Conservation (phyloP, 495 filamentous ascomycete genomes). For the Rostrohypoxylon terebratum region DNA sequence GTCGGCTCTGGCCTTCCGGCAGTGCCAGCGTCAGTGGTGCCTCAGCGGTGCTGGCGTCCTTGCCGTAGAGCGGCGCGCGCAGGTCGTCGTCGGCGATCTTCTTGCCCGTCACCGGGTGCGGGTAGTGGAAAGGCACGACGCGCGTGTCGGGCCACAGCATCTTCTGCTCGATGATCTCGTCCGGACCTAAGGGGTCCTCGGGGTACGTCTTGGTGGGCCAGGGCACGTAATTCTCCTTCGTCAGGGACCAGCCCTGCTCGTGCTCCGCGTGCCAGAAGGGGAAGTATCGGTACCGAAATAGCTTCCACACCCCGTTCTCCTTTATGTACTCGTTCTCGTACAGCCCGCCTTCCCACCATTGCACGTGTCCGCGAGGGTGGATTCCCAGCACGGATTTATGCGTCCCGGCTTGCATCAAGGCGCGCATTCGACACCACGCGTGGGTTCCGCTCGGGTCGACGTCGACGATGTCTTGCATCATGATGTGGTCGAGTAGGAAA, state of each 20-base stretch:
- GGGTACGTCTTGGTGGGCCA: slow-evolving; percentile 59
- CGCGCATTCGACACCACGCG: slow-evolving; percentile 66
- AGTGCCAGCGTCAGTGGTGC: slow-evolving; percentile 59
- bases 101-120: slow-evolving; percentile 65
- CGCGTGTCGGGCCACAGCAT: slow-evolving; percentile 68
- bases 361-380: slow-evolving; percentile 62
- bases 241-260: slow-evolving; percentile 65
- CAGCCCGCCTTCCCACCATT: slow-evolving; percentile 69
- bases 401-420: slow-evolving; percentile 66
- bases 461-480: slow-evolving; percentile 67
- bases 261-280: slow-evolving; percentile 68
- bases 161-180: slow-evolving; percentile 65
- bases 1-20: slow-evolving; percentile 55
- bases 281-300: slow-evolving; percentile 67
- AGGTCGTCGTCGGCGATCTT: slow-evolving; percentile 58
- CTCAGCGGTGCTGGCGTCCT: slow-evolving; percentile 52
- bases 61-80: slow-evolving; percentile 60
- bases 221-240: slow-evolving; percentile 64
- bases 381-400: slow-evolving; percentile 60
- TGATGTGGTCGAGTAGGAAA: slow-evolving; percentile 67
- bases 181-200: slow-evolving; percentile 62
- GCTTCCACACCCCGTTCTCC: slow-evolving; percentile 66
- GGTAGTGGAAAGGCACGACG: slow-evolving; percentile 67
- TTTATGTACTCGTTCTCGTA: slow-evolving; percentile 72
- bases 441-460: slow-evolving; percentile 59